Evolutionary conservation across 2,329 filamentous ascomycete species (phyloP).

Genomic region (Pochonia chlamydosporia): DNA sequence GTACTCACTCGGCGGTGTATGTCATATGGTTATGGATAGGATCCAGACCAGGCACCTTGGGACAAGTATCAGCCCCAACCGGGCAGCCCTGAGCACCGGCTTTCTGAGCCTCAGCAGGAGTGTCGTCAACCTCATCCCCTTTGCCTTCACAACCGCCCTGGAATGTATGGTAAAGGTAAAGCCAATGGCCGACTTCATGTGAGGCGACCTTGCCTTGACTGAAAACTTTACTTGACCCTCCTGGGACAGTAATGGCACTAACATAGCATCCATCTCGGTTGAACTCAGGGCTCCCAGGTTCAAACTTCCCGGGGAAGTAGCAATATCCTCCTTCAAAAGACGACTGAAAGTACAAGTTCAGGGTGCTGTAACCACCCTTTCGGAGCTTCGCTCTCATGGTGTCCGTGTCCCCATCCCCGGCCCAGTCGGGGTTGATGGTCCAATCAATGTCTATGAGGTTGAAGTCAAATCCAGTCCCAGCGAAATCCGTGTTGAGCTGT

Average conservation of each 20-base stretch:
- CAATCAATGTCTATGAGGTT: background rate
- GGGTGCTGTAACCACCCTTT: background rate
- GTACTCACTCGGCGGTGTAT: background rate
- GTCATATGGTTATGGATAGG: background rate
- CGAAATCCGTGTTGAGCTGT: background rate
- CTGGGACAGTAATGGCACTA: background rate
- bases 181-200: no score
- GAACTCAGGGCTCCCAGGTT: no score
- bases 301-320: no score
- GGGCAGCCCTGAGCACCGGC: background rate
- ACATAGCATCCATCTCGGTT: background rate
- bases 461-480: background rate
- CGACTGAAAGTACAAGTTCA: background rate
- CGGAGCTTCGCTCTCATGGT: slow-evolving; percentile 33
- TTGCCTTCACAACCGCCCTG: background rate
- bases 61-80: background rate
- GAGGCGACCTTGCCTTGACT: no score
- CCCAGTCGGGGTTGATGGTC: slow-evolving; percentile 33
- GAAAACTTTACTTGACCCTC: no score
- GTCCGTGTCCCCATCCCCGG: slow-evolving; percentile 60
- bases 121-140: background rate
- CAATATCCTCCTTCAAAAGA: no score
- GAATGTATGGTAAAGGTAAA: no score
- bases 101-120: background rate
- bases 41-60: background rate